These are phyloP conservation scores for Lentithecium fluviatile DNA, from an alignment of 495 filamentous ascomycete species.

Conservation along the genomic window DNA sequence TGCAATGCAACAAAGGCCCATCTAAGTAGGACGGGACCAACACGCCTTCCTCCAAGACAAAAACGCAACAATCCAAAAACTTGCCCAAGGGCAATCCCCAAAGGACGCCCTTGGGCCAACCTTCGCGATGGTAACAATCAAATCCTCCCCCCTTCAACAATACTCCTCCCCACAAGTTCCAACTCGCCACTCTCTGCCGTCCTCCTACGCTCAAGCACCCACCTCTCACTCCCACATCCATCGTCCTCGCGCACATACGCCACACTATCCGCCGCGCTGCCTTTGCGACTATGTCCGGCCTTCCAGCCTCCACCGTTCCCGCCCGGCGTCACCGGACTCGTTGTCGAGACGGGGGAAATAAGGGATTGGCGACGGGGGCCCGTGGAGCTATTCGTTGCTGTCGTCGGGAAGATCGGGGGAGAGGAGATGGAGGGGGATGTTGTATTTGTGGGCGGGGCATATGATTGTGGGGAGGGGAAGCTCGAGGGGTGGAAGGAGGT, in stretches of 20 bases:
- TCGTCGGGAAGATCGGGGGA: neutral
- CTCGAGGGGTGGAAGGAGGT: slow-evolving; percentile 18
- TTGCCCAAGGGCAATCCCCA: no score
- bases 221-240: slow-evolving; percentile 37
- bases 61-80: no score
- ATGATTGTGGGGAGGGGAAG: no score
- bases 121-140: no score
- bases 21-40: no score
- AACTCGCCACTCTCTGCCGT: slow-evolving; percentile 45
- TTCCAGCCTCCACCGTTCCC: slow-evolving; percentile 16
- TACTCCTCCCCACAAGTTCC: slow-evolving; percentile 43
- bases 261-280: slow-evolving; percentile 43
- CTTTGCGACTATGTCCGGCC: slow-evolving; percentile 39
- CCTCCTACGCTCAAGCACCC: slow-evolving; percentile 46
- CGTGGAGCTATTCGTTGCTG: no score
- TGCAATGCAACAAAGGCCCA: neutral
- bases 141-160: slow-evolving; percentile 47
- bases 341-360: slow-evolving; percentile 24
- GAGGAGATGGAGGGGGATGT: slow-evolving; percentile 7
- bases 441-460: slow-evolving; percentile 1
- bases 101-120: no score
- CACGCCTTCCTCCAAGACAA: no score
- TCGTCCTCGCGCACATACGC: slow-evolving; percentile 44
- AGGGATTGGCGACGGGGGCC: slow-evolving; percentile 16
- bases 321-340: slow-evolving; percentile 23